phyloP scores from a whole-genome alignment of 495 filamentous ascomycete genomes.

The Barbatosphaeria neglecta region DNA sequence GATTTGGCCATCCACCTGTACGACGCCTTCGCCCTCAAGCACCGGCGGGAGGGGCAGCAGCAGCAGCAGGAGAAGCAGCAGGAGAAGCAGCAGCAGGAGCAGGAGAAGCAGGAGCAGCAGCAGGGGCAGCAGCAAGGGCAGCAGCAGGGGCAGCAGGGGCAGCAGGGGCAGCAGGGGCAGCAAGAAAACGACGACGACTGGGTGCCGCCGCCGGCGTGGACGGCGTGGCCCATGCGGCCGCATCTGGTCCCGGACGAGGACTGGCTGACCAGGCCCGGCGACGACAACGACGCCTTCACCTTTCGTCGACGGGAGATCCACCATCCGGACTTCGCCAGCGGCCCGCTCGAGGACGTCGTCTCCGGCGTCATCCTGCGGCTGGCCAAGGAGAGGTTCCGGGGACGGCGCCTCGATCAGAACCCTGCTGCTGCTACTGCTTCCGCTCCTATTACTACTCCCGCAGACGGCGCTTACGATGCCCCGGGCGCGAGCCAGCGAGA shows the following conservation, averaged over 20 bases:
- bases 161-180: neutral
- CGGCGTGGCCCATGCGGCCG: slow-evolving; percentile 63
- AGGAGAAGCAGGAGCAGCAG: slow-evolving; percentile 11
- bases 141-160: neutral
- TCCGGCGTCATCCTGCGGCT: slow-evolving; percentile 46
- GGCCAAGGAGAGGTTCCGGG: slow-evolving; percentile 51
- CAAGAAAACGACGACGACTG: slow-evolving; percentile 16
- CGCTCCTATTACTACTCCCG: too few relatives aligned
- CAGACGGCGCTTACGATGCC: too few relatives aligned
- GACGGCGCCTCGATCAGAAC: slow-evolving; percentile 3
- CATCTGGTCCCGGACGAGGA: slow-evolving; percentile 46
- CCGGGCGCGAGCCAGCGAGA: too few relatives aligned
- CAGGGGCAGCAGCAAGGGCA: slow-evolving; percentile 2
- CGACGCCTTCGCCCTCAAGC: slow-evolving; percentile 54
- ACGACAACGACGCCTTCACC: slow-evolving; percentile 36
- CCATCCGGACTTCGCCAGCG: slow-evolving; percentile 32
- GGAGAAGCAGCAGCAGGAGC: slow-evolving; percentile 12
- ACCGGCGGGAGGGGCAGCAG: slow-evolving; percentile 10
- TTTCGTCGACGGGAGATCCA: slow-evolving; percentile 26
- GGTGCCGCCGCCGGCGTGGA: slow-evolving; percentile 48
- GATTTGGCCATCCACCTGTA: slow-evolving; percentile 70
- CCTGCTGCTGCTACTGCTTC: neutral
- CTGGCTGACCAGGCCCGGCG: slow-evolving; percentile 17
- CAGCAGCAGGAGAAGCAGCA: slow-evolving; percentile 11
- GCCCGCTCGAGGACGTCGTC: slow-evolving; percentile 53